phyloP scores from a whole-genome alignment of 495 filamentous ascomycete genomes.

The Penicillium arizonense region DNA sequence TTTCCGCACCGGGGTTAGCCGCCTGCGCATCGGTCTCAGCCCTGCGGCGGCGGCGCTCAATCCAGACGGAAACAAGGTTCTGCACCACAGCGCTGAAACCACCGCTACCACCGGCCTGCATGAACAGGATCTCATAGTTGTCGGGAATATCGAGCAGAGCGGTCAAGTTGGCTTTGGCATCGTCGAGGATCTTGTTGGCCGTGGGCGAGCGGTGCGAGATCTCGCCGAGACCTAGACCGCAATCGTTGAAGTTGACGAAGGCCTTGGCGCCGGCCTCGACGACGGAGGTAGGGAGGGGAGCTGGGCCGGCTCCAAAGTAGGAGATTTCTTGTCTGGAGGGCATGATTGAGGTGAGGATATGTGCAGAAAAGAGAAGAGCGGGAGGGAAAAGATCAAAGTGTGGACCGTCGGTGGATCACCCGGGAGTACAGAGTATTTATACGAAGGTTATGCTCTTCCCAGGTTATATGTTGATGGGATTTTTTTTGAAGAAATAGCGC shows the following conservation, averaged over 20 bases:
- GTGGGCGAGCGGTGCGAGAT: conserved; percentile 85
- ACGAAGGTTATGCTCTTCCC: background rate
- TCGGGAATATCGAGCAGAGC: conserved; percentile 71
- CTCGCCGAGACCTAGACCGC: conserved; percentile 71
- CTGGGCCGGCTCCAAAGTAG: conserved; percentile 88
- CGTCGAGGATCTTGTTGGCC: conserved; percentile 66
- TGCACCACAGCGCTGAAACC: conserved; percentile 80
- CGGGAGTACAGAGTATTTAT: conserved; percentile 8
- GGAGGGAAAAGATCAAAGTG: conserved; percentile 19
- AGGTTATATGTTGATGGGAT: background rate
- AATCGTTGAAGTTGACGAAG: conserved; percentile 79
- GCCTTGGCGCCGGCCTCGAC: conserved; percentile 70
- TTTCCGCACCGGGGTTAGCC: conserved; percentile 29
- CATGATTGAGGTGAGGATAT: conserved; percentile 15
- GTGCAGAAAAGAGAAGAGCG: conserved; percentile 6
- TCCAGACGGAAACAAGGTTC: conserved; percentile 80
- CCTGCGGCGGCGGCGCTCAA: conserved; percentile 54
- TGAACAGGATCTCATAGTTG: conserved; percentile 75
- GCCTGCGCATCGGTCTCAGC: conserved; percentile 35
- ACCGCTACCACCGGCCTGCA: conserved; percentile 80
- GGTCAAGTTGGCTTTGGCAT: conserved; percentile 62
- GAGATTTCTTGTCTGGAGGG: conserved; percentile 56
- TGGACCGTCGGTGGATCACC: conserved; percentile 24
- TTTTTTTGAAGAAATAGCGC: background rate
- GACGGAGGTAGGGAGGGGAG: conserved; percentile 74